Conservation (phyloP, 495 filamentous ascomycete genomes). For the Podospora bellae-mahoneyi region DNA sequence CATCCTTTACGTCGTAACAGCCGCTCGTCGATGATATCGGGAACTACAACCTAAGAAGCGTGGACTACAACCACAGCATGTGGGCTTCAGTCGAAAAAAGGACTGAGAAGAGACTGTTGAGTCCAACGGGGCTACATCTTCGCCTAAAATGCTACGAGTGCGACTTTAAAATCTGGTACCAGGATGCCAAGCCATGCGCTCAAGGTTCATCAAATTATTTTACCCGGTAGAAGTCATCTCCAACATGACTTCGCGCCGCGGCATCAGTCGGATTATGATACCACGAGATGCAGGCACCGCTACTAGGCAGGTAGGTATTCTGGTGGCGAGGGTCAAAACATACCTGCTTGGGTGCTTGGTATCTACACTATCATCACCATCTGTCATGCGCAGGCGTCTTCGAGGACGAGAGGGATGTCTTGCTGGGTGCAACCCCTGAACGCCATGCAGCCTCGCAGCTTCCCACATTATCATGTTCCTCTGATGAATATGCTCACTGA, state of each 20-base stretch:
- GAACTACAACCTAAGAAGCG: too few species aligned
- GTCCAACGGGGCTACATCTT: background rate
- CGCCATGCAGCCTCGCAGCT: background rate
- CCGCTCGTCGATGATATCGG: too few species aligned
- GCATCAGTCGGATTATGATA: background rate
- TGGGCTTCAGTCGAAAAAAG: too few species aligned
- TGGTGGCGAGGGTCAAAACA: background rate
- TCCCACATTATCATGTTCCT: background rate
- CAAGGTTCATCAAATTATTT: background rate
- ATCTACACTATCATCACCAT: background rate
- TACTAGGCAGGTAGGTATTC: background rate
- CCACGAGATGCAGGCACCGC: background rate
- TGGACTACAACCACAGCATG: too few species aligned
- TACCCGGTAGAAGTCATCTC: background rate
- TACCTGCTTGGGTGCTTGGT: background rate
- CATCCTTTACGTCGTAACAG: too few species aligned
- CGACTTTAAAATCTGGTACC: background rate
- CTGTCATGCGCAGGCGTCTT: background rate
- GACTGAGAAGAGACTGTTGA: too few species aligned
- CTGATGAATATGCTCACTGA: background rate
- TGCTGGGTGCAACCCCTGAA: background rate
- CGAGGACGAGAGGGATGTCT: background rate
- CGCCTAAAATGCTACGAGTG: background rate
- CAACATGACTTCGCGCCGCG: background rate
- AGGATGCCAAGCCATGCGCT: background rate